Conservation (phyloP, 352 stramenopile genomes). For the Phytopythium chamaehyphon region DNA sequence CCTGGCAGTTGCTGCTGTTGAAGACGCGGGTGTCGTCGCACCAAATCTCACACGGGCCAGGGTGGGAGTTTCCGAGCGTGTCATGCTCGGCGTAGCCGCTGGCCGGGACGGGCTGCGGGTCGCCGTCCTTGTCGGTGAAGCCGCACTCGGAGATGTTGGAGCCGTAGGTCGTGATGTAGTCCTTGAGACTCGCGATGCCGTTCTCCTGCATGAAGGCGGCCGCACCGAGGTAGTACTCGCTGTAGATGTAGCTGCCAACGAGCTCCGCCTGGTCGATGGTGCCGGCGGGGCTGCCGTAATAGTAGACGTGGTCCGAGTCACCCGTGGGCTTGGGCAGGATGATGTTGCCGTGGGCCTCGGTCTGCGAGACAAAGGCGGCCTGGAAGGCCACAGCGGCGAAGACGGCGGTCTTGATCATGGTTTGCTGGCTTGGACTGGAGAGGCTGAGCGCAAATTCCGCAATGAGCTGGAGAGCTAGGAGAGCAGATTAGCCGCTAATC, state of each 20-base stretch:
- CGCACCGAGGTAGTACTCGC: slow-evolving; percentile 20
- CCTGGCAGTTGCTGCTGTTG: slow-evolving; percentile 26
- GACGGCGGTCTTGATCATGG: slow-evolving; percentile 17
- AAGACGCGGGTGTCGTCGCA: slow-evolving; percentile 37
- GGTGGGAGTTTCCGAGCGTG: slow-evolving; percentile 14
- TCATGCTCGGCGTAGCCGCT: slow-evolving; percentile 10
- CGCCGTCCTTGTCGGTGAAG: slow-evolving; percentile 19
- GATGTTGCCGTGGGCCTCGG: slow-evolving; percentile 22
- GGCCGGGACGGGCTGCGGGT: slow-evolving; percentile 6
- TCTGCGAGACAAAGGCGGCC: slow-evolving; percentile 6
- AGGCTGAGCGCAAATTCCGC: no score
- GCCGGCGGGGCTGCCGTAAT: slow-evolving; percentile 19
- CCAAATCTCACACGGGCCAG: slow-evolving; percentile 26
- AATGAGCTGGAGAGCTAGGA: no score
- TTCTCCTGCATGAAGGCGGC: slow-evolving; percentile 25
- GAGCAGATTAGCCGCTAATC: no score
- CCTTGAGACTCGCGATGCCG: slow-evolving; percentile 20
- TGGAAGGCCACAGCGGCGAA: slow-evolving; percentile 14
- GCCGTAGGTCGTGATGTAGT: slow-evolving; percentile 19
- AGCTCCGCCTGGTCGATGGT: slow-evolving; percentile 22
- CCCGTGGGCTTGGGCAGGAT: slow-evolving; percentile 17
- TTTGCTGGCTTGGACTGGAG: not conserved
- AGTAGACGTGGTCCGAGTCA: slow-evolving; percentile 13
- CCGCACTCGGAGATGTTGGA: slow-evolving; percentile 15
- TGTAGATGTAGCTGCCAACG: slow-evolving; percentile 13